These are phyloP conservation scores for Salix suchowensis DNA, from an alignment of 345 rosid genomes.

Conservation along the genomic window DNA sequence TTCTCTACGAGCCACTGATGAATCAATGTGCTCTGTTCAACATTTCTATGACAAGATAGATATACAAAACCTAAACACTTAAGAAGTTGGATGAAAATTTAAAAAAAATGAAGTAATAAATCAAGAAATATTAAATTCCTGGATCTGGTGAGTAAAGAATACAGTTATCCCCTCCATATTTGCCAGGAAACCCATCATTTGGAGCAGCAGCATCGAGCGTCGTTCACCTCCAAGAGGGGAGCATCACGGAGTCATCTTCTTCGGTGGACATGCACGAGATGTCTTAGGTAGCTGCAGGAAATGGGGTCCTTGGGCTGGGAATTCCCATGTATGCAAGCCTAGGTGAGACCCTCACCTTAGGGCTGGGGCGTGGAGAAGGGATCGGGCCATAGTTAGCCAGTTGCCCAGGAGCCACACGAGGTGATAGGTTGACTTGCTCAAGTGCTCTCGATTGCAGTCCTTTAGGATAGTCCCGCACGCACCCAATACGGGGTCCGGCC, in stretches of 20 bases:
- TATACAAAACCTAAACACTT: too few species aligned
- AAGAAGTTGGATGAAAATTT: too few species aligned
- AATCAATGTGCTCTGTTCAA: too few species aligned
- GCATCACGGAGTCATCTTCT: too few species aligned
- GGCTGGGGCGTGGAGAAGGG: constrained; percentile 88
- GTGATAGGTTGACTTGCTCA: constrained; percentile 82
- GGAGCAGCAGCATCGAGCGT: constrained; percentile 1
- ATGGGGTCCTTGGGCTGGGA: constrained; percentile 59
- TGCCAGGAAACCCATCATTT: background rate
- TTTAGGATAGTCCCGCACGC: constrained; percentile 78
- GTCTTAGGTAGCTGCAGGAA: constrained; percentile 14
- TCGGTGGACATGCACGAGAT: too few species aligned
- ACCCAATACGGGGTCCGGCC: constrained; percentile 78
- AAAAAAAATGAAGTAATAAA: background rate
- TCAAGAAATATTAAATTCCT: background rate
- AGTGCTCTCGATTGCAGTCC: constrained; percentile 63
- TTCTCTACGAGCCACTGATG: too few species aligned
- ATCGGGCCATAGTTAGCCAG: constrained; percentile 50
- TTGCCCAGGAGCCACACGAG: constrained; percentile 43
- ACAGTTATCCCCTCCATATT: constrained; percentile 2
- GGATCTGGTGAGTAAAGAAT: background rate
- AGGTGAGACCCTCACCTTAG: constrained; percentile 67
- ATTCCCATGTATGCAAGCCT: constrained; percentile 72
- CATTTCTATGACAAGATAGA: too few species aligned
- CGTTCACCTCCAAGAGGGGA: too few species aligned